Conservation (phyloP, 805 yeast genomes). For the Ogataea nakhonphanomensis region DNA sequence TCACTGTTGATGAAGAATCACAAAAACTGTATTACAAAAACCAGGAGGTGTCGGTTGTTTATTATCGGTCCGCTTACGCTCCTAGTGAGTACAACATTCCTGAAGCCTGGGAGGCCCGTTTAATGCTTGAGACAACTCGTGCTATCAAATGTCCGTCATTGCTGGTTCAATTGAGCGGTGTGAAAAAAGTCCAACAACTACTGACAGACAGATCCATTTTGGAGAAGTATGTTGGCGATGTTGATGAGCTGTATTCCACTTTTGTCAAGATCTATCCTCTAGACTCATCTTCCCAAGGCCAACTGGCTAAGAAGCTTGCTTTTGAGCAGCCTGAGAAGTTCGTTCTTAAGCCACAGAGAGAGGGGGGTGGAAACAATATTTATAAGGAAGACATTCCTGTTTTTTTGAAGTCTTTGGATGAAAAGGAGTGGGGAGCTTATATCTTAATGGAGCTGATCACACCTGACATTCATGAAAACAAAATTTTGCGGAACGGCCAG, state of each 20-base stretch:
- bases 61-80: constrained; percentile 85
- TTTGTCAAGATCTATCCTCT: constrained; percentile 88
- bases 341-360: constrained; percentile 96
- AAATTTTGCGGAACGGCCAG: constrained; percentile 64
- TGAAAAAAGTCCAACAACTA: constrained; percentile 90
- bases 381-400: constrained; percentile 82
- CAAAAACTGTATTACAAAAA: constrained; percentile 51
- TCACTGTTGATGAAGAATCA: constrained; percentile 43
- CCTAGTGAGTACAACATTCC: constrained; percentile 73
- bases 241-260: constrained; percentile 45
- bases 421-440: constrained; percentile 82
- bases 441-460: constrained; percentile 90
- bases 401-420: constrained; percentile 57
- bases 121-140: constrained; percentile 61
- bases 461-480: constrained; percentile 67
- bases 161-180: constrained; percentile 85
- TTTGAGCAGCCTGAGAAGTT: constrained; percentile 61
- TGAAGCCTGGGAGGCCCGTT: constrained; percentile 75
- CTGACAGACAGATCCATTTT: constrained; percentile 57
- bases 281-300: constrained; percentile 65
- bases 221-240: constrained; percentile 38
- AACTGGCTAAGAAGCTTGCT: constrained; percentile 61
- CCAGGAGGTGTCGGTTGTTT: constrained; percentile 81
- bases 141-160: constrained; percentile 93
- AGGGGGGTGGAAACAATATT: constrained; percentile 97